These are phyloP conservation scores for Kodamaea arcana DNA, from an alignment of 1,139 yeast species.

Conservation along the genomic window DNA sequence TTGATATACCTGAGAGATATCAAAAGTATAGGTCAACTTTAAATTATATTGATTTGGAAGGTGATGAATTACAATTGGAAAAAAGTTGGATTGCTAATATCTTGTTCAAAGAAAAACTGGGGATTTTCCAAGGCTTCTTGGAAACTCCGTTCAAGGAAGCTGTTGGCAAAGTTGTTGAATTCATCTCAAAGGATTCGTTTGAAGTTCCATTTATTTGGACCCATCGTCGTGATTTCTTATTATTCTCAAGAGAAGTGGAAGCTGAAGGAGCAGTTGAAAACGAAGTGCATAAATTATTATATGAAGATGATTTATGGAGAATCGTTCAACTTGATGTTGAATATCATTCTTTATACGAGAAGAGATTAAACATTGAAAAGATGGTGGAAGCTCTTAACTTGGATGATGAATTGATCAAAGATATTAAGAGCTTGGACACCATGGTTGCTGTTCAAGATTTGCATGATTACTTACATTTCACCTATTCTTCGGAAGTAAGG, in stretches of 20 bases:
- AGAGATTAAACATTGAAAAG: constrained; percentile 59
- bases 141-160: constrained; percentile 64
- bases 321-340: constrained; percentile 83
- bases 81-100: constrained; percentile 73
- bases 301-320: constrained; percentile 91
- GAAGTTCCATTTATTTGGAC: constrained; percentile 98
- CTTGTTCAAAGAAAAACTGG: constrained; percentile 49
- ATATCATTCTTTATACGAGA: constrained; percentile 80
- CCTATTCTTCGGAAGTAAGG: constrained; percentile 69
- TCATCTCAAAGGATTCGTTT: constrained; percentile 69
- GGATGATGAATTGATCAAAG: constrained; percentile 54
- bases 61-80: constrained; percentile 66
- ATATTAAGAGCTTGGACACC: constrained; percentile 53
- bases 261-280: constrained; percentile 40
- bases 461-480: constrained; percentile 78
- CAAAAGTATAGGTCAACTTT: constrained; percentile 69
- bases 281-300: constrained; percentile 51
- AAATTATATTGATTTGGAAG: constrained; percentile 62
- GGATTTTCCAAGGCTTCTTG: constrained; percentile 33
- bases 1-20: constrained; percentile 89
- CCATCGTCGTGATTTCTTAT: constrained; percentile 84
- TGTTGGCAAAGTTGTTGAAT: constrained; percentile 72
- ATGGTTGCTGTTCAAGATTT: constrained; percentile 86
- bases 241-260: constrained; percentile 52
- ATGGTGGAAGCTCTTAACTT: constrained; percentile 53